Evolutionary conservation across 306 rosid genomes (phyloP), one percentile per base, ranked within the genome.

Genomic region (Canavalia gladiata): DNA sequence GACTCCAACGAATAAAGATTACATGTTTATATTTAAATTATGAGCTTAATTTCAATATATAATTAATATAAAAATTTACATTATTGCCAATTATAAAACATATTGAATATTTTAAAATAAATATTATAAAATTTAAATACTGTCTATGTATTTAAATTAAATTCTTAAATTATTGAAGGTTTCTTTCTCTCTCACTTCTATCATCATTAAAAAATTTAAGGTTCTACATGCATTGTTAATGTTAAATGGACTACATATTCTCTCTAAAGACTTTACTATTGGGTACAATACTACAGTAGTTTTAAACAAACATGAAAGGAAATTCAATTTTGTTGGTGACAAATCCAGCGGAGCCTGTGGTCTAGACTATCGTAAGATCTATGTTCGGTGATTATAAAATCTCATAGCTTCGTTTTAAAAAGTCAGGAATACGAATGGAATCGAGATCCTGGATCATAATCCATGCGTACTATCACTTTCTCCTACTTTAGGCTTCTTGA

Each of bases 391-490:
- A 5, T 18, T 68, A 37, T 7, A 41, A 41, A 66, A 69, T 10
- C 7, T 45, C 30, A 12, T 34, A 50, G 60, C 72, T 46, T 66
- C 46, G 41, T 31, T 5, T 28, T 30, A 28, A 43, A 59, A 51
- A 12, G 66, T 8, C 25, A 73, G 4, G 63, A 67, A 72, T 51
- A 42, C 29, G 59, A 62, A 43, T 62, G 5, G 66, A 81, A 41
- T 65, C 75, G 67, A 52, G 18, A 63, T 41, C 57, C 63, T 51
- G 4, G 62, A 72, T 50, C 57, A 50, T n/a, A 52, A 1, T 68
- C 30, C 80, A 52, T 42, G 57, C 58, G 41, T 18, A 8, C 5
- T 31, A 51, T 41, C 7, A 50, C 78, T 80, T 80, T 80, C 11
- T 28, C 73, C 63, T 0, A 30, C 1, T 68, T 46, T 42, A 10